These are phyloP conservation scores for Phytophthora colocasiae DNA, from an alignment of 352 stramenopile species.

Conservation along the genomic window DNA sequence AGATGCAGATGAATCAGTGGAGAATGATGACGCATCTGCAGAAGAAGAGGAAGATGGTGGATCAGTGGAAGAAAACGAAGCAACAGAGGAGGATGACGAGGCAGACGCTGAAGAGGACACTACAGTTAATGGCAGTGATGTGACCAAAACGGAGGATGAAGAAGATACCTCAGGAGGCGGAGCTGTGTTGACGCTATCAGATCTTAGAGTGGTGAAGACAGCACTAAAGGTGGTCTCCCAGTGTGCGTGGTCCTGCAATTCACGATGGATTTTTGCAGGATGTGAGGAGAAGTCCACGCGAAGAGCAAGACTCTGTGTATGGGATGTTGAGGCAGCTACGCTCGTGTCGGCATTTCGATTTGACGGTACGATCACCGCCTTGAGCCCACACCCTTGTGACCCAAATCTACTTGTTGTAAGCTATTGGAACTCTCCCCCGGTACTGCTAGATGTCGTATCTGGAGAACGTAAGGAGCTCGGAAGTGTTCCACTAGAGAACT, in stretches of 20 bases:
- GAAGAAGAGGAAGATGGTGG: conserved; percentile 53
- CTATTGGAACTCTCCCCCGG: conserved; percentile 60
- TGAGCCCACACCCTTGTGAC: conserved; percentile 64
- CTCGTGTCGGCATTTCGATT: conserved; percentile 70
- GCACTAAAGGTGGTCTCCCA: conserved; percentile 70
- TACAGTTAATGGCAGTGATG: conserved; percentile 30
- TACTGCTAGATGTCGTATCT: conserved; percentile 59
- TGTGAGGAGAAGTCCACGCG: conserved; percentile 76
- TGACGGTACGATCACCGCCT: conserved; percentile 57
- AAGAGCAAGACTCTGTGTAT: conserved; percentile 66
- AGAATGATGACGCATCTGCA: conserved; percentile 43
- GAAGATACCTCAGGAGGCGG: conserved; percentile 4
- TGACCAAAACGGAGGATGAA: conserved; percentile 31
- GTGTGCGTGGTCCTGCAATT: conserved; percentile 76
- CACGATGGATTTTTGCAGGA: conserved; percentile 59
- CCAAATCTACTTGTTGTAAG: conserved; percentile 66
- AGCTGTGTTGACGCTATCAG: conserved; percentile 46
- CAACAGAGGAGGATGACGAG: conserved; percentile 42
- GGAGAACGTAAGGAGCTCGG: conserved; percentile 38
- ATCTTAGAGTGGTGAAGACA: conserved; percentile 59
- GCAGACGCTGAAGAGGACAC: conserved; percentile 35
- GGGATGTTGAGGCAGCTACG: conserved; percentile 66
- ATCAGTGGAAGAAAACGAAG: conserved; percentile 42
- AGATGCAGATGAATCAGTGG: conserved; percentile 42
- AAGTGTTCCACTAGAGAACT: conserved; percentile 57